A percentile compares a stretch with the other conserved stretches of the same genome.
These are phyloP conservation scores for Colletotrichum sp. DNA, from an alignment of 2,329 filamentous ascomycete species.

Conservation along the genomic window DNA sequence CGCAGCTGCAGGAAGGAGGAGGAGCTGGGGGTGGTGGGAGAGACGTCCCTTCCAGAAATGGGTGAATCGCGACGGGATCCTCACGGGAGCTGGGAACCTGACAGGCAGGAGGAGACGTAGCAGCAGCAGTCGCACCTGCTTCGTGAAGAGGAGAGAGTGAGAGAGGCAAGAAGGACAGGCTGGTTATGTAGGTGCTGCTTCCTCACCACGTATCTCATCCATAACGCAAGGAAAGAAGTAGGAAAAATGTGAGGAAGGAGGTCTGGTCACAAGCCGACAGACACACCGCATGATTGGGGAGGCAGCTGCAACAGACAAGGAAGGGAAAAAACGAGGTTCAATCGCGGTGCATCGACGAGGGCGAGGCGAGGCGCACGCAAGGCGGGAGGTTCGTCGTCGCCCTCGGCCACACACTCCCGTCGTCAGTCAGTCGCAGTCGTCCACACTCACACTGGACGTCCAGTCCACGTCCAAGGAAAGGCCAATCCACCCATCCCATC, in stretches of 20 bases:
- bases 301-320: background rate
- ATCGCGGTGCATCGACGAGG: background rate
- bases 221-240: background rate
- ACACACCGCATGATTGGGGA: background rate
- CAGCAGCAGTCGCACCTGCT: background rate
- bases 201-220: rapidly evolving
- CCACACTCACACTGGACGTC: background rate
- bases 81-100: background rate
- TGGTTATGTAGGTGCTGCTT: background rate
- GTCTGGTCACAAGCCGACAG: background rate
- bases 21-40: background rate
- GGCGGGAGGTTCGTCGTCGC: background rate
- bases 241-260: background rate
- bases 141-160: background rate
- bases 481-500: background rate
- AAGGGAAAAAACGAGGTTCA: background rate
- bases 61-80: constrained; percentile 2
- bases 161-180: background rate
- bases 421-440: background rate
- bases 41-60: background rate
- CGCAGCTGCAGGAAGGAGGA: background rate
- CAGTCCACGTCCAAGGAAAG: background rate
- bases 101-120: background rate
- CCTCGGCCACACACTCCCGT: background rate
- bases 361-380: too few relatives aligned